Evolutionary conservation across 1,284 basidiomycete genomes (phyloP), one percentile per base, ranked within the genome.

Genomic region (Trametes hirsuta): DNA sequence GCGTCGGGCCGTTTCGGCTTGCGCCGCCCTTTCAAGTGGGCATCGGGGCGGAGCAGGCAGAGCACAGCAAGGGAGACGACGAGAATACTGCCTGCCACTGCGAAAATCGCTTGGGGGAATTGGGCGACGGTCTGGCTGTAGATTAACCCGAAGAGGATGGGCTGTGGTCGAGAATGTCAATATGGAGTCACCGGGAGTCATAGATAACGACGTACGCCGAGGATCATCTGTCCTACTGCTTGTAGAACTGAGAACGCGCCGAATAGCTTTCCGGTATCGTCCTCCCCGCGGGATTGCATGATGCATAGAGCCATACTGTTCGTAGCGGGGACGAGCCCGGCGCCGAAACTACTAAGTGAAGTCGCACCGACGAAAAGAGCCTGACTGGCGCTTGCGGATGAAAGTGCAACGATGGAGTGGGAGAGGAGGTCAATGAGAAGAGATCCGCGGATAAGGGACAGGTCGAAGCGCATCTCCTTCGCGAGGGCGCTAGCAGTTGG

Each of bases 281-380:
- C 66, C 11, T 75, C 72, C 12, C 71, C 73, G 60, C 83, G 69
- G 45, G 77, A 78, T 65, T 90, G 87, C 53, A 87, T 69, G 55
- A 88, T 84, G 68, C 84, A 88, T 37, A 93, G 69, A 14, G 88
- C 87, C 53, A 93, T 76, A 68, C 87, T 90, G 63, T 93, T 88
- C 49, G 83, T 74, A 6, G 87, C 84, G 25, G 91, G 90, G 30
- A 81, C 73, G 24, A 84, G 74, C 3, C 89, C 90, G 11, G 84
- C 79, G 15, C 87, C 86, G 59, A 90, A 74, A 55, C 81, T 80
- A 54, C 80, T 82, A 66, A 91, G 66, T 8, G 80, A 80, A 12
- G 85, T 86, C 68, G 90, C 91, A 47, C 84, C 67, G 8, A 79
- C 71, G 66, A 87, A 81, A 15, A 82, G 64, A 5, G 61, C 64